A percentile compares a stretch with the other conserved stretches of the same genome.
Conservation (phyloP, 1,284 basidiomycete species). For the Vanrija sp. region DNA sequence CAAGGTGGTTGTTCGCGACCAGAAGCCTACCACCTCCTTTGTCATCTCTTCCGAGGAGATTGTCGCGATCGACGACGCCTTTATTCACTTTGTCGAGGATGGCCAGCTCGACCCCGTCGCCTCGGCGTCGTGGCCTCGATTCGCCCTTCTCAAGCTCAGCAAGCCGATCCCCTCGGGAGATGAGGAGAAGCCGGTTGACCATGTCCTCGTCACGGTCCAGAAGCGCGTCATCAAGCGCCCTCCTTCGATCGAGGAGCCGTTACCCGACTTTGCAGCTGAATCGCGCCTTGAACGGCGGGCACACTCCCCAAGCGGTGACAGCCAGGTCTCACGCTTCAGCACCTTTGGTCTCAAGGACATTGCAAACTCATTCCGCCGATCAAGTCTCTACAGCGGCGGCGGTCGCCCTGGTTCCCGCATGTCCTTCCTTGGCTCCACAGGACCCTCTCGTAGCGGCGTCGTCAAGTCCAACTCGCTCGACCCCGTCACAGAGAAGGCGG, state of each 20-base stretch:
- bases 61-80: slow-evolving; percentile 36
- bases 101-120: slow-evolving; percentile 27
- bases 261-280: slow-evolving; percentile 3
- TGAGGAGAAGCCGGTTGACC: slow-evolving; percentile 18
- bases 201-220: slow-evolving; percentile 33
- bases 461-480: neutral
- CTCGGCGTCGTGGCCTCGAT: slow-evolving; percentile 28
- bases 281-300: slow-evolving; percentile 8
- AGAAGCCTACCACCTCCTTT: slow-evolving; percentile 1
- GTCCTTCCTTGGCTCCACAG: neutral
- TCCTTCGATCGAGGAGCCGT: slow-evolving; percentile 2
- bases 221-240: slow-evolving; percentile 10
- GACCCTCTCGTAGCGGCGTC: neutral
- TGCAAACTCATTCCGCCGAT: slow-evolving; percentile 25
- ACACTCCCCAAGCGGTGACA: slow-evolving; percentile 20
- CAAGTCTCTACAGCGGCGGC: slow-evolving; percentile 9
- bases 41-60: slow-evolving; percentile 19
- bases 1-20: slow-evolving; percentile 1
- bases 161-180: slow-evolving; percentile 2
- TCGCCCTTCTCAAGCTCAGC: slow-evolving; percentile 30
- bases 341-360: slow-evolving; percentile 23
- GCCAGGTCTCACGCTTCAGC: slow-evolving; percentile 18
- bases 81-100: slow-evolving; percentile 38
- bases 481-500: neutral
- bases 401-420: neutral